Conservation (phyloP, 768 basidiomycete genomes). For the Xanthoconium stramineum region DNA sequence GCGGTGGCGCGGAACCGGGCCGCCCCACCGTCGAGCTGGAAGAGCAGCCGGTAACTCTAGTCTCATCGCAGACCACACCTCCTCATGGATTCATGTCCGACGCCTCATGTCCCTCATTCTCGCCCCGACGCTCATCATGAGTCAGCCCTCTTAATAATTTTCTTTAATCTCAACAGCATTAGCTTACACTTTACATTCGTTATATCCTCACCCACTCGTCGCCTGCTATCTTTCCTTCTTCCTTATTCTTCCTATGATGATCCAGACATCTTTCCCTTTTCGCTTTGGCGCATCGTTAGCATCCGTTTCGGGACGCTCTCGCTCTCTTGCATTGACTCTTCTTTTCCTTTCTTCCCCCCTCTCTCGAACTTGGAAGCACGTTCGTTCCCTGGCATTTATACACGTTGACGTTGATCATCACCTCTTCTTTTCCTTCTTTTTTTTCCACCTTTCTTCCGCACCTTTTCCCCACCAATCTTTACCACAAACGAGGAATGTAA, state of each 20-base stretch:
- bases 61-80: not conserved
- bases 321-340: not conserved
- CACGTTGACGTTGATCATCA: conserved; percentile 1
- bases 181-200: not conserved
- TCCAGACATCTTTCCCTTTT: not conserved
- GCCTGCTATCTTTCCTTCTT: conserved; percentile 1
- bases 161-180: conserved; percentile 9
- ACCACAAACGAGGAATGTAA: conserved; percentile 8
- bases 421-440: not conserved
- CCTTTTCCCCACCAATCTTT: too few relatives aligned
- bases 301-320: conserved; percentile 15
- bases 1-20: conserved; percentile 24
- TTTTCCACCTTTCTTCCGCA: not conserved
- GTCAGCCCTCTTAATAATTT: conserved; percentile 13
- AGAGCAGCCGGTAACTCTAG: conserved; percentile 25
- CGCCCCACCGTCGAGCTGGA: conserved; percentile 68
- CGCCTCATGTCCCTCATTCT: not conserved
- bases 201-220: conserved; percentile 12
- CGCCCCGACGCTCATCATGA: not conserved
- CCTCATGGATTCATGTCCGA: not conserved
- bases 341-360: not conserved
- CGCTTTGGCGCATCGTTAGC: conserved; percentile 1
- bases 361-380: not conserved
- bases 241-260: not conserved
- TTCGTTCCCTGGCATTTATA: not conserved